Base-by-base conservation (phyloP, 345 rosid species). In the Alliaria petiolata region DNA sequence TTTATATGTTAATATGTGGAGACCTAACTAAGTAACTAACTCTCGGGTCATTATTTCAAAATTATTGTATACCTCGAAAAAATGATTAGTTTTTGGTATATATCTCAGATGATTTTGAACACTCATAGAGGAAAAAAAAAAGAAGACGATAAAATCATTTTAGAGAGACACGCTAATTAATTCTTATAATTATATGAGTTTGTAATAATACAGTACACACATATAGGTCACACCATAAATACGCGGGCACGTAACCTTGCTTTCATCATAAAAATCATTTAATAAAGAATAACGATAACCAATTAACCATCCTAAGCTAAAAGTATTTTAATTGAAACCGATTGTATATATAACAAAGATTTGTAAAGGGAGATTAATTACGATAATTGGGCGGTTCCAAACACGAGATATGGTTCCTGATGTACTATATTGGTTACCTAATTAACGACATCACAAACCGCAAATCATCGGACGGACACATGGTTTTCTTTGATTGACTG, bases 321-420 rank as follows among this genome's bases (percentile, higher is more conserved):
- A 55, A 45, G 42, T 57, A 39, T n/a, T 30, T 17, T 7, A 51
- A 34, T 67, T 63, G 49, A 72, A 35, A 53, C 57, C 5, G 34
- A 50, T 52, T 10, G 20, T 6, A 38, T 0, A 62, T 1, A 51
- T 8, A 8, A 26, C 7, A 40, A 17, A 62, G 15, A 31, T 31
- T 54, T 25, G 40, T 1, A 44, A 16, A 16, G 13, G 31, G 31
- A 2, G 33, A 45, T 25, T 45, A 55, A 14, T 45, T 17, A 53
- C 3, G 22, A 45, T 26, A 26, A n/a, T 44, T 65, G 77, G 77
- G 71, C 71, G 71, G 77, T 72, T 72, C 71, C 65, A 46, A 72
- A 72, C 55, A 71, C 36, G 15, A 33, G 50, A 55, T 64, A 35
- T 54, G 49, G 76, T 45, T 63, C 31, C 28, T 52, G 3, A 16